Evolutionary conservation across 768 basidiomycete genomes (phyloP), one percentile per base, ranked within the genome.

Genomic region (Lentinula lateritia): DNA sequence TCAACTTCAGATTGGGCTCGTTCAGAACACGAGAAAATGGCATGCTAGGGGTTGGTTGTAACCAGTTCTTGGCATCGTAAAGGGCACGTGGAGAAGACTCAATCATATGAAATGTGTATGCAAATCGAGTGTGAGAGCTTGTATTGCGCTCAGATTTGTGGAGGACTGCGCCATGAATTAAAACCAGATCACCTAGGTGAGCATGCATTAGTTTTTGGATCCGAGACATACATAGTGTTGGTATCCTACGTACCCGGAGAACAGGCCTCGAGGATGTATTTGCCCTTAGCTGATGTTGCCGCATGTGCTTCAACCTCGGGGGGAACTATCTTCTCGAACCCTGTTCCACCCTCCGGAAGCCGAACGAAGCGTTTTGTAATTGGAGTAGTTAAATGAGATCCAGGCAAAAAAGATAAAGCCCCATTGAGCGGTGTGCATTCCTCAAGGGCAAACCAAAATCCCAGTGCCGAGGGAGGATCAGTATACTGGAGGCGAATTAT

Each of bases 41-140:
- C 88, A 92, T 89, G 12, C 78, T 82, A 9, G 76, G 64, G 3
- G 93, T 93, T 1, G 95, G 94, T 70, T 98, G 95, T 61, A 98
- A 76, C 95, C 95, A 97, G 70, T 97, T 98, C 83, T 92, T 92
- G 68, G 85, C 82, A 63, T 98, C 96, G 61, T 95, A 97, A 43
- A 69, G 74, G 6, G 86, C 90, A 66, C 81, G 74, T 23, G 84
- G 88, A 43, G 82, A 81, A 18, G 82, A 88, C 68, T 96, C 92
- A 52, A 94, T 88, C 92, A 93, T 93, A 66, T 94, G 95, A 73
- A 97, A 98, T 0, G 97, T 98, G 71, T 98, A 99, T 34, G 95
- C 95, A 65, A 87, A 92, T 60, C 97, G 83, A 1, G 93, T 93
- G 63, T 87, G 80, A 20, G 83, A 76, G 58, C 91, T 93, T 1